These are phyloP conservation scores for Colletotrichum lentis DNA, from an alignment of 2,329 filamentous ascomycete genomes.

Conservation along the genomic window DNA sequence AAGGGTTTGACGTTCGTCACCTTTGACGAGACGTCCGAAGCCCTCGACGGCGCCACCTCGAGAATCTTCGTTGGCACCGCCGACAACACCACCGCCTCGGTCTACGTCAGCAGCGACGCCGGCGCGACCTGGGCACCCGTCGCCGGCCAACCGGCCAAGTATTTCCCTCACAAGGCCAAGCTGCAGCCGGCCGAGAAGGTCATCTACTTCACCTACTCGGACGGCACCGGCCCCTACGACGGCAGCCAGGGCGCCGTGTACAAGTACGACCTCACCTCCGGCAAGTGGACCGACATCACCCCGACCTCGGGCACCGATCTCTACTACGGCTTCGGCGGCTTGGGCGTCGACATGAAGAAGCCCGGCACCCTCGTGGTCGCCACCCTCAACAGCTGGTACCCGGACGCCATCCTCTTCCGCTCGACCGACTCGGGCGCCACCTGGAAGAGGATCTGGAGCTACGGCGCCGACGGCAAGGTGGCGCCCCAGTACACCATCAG, in stretches of 20 bases:
- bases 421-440: slow-evolving; percentile 63
- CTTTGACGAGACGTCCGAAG: slow-evolving; percentile 61
- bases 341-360: slow-evolving; percentile 61
- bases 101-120: slow-evolving; percentile 63
- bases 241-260: slow-evolving; percentile 62
- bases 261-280: slow-evolving; percentile 59
- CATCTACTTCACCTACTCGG: slow-evolving; percentile 61
- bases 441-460: slow-evolving; percentile 64
- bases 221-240: slow-evolving; percentile 66
- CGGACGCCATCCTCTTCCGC: slow-evolving; percentile 64
- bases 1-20: slow-evolving; percentile 62
- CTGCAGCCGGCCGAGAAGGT: slow-evolving; percentile 59
- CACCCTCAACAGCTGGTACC: slow-evolving; percentile 66
- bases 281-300: slow-evolving; percentile 65
- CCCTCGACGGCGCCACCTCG: slow-evolving; percentile 57
- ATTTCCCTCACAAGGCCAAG: slow-evolving; percentile 63
- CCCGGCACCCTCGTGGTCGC: slow-evolving; percentile 66
- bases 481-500: slow-evolving; percentile 31
- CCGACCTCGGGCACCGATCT: slow-evolving; percentile 58
- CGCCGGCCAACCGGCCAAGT: slow-evolving; percentile 58
- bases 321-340: slow-evolving; percentile 64
- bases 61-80: slow-evolving; percentile 66
- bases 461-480: slow-evolving; percentile 23
- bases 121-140: slow-evolving; percentile 62
- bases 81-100: slow-evolving; percentile 60